Conservation (phyloP, 2,329 filamentous ascomycete genomes). For the Talaromyces sp. region DNA sequence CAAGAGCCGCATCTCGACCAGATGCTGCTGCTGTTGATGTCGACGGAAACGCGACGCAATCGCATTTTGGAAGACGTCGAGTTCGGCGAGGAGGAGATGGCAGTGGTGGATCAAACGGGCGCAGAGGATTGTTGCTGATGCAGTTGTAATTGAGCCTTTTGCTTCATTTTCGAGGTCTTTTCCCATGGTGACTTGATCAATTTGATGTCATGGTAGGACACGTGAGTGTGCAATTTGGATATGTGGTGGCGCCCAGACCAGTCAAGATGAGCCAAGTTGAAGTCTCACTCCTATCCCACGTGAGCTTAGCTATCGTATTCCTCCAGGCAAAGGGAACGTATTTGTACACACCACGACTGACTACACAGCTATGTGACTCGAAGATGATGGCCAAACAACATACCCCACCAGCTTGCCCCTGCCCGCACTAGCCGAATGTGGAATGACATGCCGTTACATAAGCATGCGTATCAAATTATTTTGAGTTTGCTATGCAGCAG, state of each 20-base stretch:
- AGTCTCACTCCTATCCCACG: background rate
- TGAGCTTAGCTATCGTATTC: background rate
- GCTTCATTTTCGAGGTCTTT: background rate
- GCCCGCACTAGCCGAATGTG: background rate
- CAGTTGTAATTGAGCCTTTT: background rate
- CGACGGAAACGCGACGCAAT: slow-evolving; percentile 41
- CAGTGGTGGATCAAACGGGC: slow-evolving; percentile 37
- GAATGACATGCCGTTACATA: background rate
- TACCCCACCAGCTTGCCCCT: background rate
- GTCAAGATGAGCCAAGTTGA: too few relatives aligned
- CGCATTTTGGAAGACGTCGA: slow-evolving; percentile 44
- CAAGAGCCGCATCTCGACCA: slow-evolving; percentile 51
- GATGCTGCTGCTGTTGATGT: slow-evolving; percentile 33
- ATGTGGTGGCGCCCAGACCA: background rate
- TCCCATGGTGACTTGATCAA: background rate
- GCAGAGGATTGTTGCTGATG: slow-evolving; percentile 22
- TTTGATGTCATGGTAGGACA: background rate
- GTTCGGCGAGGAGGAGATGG: slow-evolving; percentile 42
- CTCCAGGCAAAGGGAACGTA: background rate
- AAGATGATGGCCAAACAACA: background rate
- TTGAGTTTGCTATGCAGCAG: background rate
- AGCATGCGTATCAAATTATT: background rate
- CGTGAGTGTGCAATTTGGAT: background rate
- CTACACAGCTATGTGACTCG: background rate
- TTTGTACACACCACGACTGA: background rate